phyloP scores from a whole-genome alignment of 2,329 filamentous ascomycete species.

The Hansfordia pulvinata region DNA sequence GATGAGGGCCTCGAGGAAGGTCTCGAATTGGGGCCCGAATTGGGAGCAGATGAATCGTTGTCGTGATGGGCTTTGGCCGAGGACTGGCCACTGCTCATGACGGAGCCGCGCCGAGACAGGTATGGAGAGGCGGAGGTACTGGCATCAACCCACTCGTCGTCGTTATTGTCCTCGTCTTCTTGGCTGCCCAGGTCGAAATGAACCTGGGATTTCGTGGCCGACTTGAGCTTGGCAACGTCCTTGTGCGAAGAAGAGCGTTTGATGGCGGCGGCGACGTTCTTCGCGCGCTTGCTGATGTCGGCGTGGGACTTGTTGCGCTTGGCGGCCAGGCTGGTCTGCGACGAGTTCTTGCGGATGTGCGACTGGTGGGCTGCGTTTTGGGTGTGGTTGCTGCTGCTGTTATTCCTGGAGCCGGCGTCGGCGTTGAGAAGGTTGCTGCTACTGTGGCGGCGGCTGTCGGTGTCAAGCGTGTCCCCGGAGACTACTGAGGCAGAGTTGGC shows the following conservation, averaged over 20 bases:
- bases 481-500: slow-evolving; percentile 29
- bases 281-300: slow-evolving; percentile 37
- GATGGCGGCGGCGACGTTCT: slow-evolving; percentile 35
- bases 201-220: slow-evolving; percentile 33
- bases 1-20: too few relatives aligned
- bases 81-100: slow-evolving; percentile 34
- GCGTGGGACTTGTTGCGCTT: slow-evolving; percentile 48
- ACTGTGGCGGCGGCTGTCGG: too few relatives aligned
- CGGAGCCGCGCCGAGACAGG: slow-evolving; percentile 33
- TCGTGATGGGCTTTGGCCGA: slow-evolving; percentile 20
- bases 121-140: slow-evolving; percentile 50
- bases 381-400: too few relatives aligned
- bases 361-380: too few relatives aligned
- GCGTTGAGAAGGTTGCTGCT: too few relatives aligned
- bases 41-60: too few relatives aligned
- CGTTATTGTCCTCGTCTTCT: slow-evolving; percentile 25
- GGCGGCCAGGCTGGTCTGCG: slow-evolving; percentile 30
- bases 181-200: slow-evolving; percentile 50
- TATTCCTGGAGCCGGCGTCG: too few relatives aligned
- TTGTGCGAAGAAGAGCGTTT: slow-evolving; percentile 39
- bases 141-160: slow-evolving; percentile 56
- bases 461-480: too few relatives aligned
- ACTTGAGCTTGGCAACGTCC: slow-evolving; percentile 28
- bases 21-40: too few relatives aligned
- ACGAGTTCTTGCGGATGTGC: slow-evolving; percentile 37